Conservation (phyloP, 768 basidiomycete genomes). For the Hericium erinaceus region DNA sequence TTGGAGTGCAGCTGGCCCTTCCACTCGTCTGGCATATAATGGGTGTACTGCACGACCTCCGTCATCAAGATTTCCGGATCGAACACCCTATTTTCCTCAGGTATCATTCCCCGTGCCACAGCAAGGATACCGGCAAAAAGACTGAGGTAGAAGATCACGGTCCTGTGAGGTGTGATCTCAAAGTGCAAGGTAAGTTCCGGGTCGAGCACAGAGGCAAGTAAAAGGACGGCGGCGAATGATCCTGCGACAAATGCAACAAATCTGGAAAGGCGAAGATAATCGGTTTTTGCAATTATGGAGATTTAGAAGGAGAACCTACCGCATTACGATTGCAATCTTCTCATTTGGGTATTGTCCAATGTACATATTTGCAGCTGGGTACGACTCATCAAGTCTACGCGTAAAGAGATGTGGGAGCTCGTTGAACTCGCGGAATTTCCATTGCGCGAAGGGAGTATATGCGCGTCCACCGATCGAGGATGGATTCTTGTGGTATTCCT, state of each 20-base stretch:
- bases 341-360: conserved; percentile 98
- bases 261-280: conserved; percentile 29
- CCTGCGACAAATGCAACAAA: conserved; percentile 96
- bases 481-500: conserved; percentile 99
- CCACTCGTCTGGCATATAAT: conserved; percentile 95
- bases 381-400: conserved; percentile 78
- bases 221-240: conserved; percentile 91
- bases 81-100: conserved; percentile 87
- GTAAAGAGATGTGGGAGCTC: conserved; percentile 91
- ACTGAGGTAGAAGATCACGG: conserved; percentile 87
- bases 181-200: conserved; percentile 91
- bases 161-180: conserved; percentile 89
- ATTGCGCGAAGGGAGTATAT: conserved; percentile 91
- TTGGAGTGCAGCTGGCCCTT: conserved; percentile 72
- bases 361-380: conserved; percentile 87
- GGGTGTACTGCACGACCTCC: conserved; percentile 88
- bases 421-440: conserved; percentile 99
- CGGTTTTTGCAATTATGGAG: neutral
- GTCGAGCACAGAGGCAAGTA: conserved; percentile 86
- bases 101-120: conserved; percentile 89
- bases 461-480: conserved; percentile 87
- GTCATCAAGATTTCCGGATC: conserved; percentile 91
- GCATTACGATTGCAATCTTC: conserved; percentile 79
- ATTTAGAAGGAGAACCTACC: conserved; percentile 41
- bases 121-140: conserved; percentile 85